Conservation (phyloP, 78 protist species). For the Acrasis kona region DNA sequence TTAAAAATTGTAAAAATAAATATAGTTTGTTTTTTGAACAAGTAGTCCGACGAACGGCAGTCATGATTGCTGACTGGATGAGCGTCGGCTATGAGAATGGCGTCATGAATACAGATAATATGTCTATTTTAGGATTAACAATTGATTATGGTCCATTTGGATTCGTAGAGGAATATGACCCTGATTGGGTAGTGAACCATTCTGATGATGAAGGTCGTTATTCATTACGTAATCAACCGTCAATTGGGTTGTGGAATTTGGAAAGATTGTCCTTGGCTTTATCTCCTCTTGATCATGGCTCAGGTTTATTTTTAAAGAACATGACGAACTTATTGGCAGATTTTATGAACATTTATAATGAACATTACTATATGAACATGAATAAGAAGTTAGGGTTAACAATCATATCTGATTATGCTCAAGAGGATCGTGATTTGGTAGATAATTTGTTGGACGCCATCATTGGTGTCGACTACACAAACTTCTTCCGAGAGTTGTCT, state of each 20-base stretch:
- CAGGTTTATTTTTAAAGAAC: too few species aligned
- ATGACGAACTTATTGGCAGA: not conserved
- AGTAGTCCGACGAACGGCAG: conserved; percentile 39
- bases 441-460: not conserved
- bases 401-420: too few species aligned
- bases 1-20: too few species aligned
- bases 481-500: not conserved
- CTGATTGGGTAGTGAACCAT: not conserved
- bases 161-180: conserved; percentile 27
- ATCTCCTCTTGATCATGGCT: too few species aligned
- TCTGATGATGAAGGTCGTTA: conserved; percentile 42
- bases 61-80: conserved; percentile 60
- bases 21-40: not conserved
- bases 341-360: not conserved
- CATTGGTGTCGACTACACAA: not conserved
- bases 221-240: conserved; percentile 23
- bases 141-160: conserved; percentile 85
- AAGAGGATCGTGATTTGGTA: not conserved
- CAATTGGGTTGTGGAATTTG: conserved; percentile 24
- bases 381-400: conserved; percentile 5
- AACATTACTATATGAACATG: not conserved
- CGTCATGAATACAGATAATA: conserved; percentile 76
- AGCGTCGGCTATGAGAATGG: conserved; percentile 54
- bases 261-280: not conserved
- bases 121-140: conserved; percentile 56